Evolutionary conservation across 805 yeast genomes (phyloP).

Genomic region (Metschnikowia vanudenii): DNA sequence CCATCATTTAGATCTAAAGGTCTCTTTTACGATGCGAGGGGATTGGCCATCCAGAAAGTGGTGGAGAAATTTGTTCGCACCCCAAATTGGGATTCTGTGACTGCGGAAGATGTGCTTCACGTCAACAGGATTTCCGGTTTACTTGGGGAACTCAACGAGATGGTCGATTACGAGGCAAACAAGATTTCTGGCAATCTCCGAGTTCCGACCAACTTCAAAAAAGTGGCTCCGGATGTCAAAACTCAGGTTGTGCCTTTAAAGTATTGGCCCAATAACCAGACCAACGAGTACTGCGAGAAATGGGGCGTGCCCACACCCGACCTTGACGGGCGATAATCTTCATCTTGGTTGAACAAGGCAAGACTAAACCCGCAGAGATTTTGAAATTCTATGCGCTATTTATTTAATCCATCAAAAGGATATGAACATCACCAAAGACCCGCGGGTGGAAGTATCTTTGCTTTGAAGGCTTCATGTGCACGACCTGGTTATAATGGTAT

Average conservation of each 20-base stretch:
- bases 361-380: too few relatives aligned
- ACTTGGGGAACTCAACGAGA: conserved; percentile 21
- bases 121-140: conserved; percentile 16
- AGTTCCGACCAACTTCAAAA: conserved; percentile 26
- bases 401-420: too few relatives aligned
- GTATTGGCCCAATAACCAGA: conserved; percentile 39
- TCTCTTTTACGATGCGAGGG: conserved; percentile 31
- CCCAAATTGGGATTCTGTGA: conserved; percentile 17
- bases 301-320: conserved; percentile 22
- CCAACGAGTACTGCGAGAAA: conserved; percentile 30
- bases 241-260: conserved; percentile 20
- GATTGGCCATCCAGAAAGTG: conserved; percentile 35
- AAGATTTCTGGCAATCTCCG: conserved; percentile 17
- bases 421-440: too few relatives aligned
- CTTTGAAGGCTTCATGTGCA: too few relatives aligned
- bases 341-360: too few relatives aligned
- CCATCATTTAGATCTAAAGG: conserved; percentile 12
- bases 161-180: conserved; percentile 21
- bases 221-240: conserved; percentile 24
- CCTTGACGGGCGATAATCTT: conserved; percentile 10
- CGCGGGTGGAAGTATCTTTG: too few relatives aligned
- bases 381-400: too few relatives aligned
- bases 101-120: conserved; percentile 14
- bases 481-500: background rate
- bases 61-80: conserved; percentile 27